phyloP scores from a whole-genome alignment of 2,329 filamentous ascomycete species.

The Pestalotiopsis sp. region DNA sequence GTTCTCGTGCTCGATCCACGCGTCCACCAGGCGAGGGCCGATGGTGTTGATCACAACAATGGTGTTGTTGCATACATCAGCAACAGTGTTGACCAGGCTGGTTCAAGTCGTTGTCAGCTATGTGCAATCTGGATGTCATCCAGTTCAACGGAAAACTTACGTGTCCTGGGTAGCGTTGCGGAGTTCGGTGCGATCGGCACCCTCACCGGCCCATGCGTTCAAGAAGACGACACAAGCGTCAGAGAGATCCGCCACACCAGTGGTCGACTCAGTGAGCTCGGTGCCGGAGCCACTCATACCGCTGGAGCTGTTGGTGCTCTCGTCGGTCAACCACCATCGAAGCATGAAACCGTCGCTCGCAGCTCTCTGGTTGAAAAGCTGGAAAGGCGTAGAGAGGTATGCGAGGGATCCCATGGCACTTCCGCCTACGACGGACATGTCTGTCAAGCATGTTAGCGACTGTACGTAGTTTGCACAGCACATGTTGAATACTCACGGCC shows the following conservation, averaged over 20 bases:
- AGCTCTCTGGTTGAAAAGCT: constrained; percentile 46
- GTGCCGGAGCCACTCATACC: constrained; percentile 9
- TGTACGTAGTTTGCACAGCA: neutral
- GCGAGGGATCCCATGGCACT: neutral
- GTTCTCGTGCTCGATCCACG: constrained; percentile 59
- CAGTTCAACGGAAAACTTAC: constrained; percentile 43
- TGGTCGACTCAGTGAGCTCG: constrained; percentile 32
- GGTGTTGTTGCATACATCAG: constrained; percentile 64
- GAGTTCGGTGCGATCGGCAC: neutral
- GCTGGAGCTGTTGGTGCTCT: constrained; percentile 13
- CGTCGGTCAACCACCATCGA: constrained; percentile 14
- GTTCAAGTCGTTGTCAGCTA: constrained; percentile 49
- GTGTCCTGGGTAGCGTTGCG: constrained; percentile 38
- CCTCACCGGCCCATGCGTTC: neutral
- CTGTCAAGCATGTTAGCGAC: constrained; percentile 34
- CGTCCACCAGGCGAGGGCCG: constrained; percentile 59
- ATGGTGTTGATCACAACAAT: constrained; percentile 68
- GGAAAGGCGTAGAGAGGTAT: neutral
- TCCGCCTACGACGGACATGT: constrained; percentile 45
- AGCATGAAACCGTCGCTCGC: constrained; percentile 37
- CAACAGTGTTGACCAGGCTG: neutral
- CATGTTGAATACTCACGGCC: constrained; percentile 5
- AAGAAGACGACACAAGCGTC: constrained; percentile 1
- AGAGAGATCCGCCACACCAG: constrained; percentile 21
- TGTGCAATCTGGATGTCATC: neutral